A percentile compares a stretch with the other conserved stretches of the same genome.
Evolutionary conservation across 2,329 filamentous ascomycete species (phyloP).

Genomic region (Aspergillus unguis): DNA sequence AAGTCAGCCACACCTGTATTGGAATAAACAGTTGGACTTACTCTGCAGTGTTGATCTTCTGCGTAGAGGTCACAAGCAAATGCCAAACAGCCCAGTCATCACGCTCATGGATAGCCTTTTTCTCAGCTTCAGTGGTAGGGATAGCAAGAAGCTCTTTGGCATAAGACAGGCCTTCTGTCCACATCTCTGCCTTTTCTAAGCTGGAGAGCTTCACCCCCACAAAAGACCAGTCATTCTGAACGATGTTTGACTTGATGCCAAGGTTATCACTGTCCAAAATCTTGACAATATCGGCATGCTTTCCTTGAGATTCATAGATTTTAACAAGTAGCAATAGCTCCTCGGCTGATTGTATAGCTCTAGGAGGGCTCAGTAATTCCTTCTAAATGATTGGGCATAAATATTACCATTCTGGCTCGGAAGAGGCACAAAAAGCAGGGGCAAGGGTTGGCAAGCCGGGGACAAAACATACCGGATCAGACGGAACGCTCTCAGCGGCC

Average conservation of each 20-base stretch:
- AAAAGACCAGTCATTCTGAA: conserved; percentile 45
- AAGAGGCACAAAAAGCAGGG: conserved; percentile 1
- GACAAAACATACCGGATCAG: conserved; percentile 39
- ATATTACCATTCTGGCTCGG: conserved; percentile 20
- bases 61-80: conserved; percentile 36
- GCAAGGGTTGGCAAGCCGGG: neutral
- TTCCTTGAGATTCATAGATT: conserved; percentile 43
- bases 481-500: conserved; percentile 44
- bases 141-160: conserved; percentile 36
- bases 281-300: conserved; percentile 39
- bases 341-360: conserved; percentile 46
- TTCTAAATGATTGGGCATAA: conserved; percentile 30
- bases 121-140: conserved; percentile 29
- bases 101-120: conserved; percentile 33
- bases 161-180: conserved; percentile 38
- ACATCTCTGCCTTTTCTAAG: conserved; percentile 37
- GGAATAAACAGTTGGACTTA: conserved; percentile 22
- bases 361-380: conserved; percentile 38
- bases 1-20: conserved; percentile 1
- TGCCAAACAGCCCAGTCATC: conserved; percentile 49
- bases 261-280: conserved; percentile 43
- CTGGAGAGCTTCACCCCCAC: conserved; percentile 37
- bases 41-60: conserved; percentile 31
- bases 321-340: conserved; percentile 46
- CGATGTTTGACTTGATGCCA: conserved; percentile 41